Conservation (phyloP, 164 flowering plant species). For the Akebia trifoliata region DNA sequence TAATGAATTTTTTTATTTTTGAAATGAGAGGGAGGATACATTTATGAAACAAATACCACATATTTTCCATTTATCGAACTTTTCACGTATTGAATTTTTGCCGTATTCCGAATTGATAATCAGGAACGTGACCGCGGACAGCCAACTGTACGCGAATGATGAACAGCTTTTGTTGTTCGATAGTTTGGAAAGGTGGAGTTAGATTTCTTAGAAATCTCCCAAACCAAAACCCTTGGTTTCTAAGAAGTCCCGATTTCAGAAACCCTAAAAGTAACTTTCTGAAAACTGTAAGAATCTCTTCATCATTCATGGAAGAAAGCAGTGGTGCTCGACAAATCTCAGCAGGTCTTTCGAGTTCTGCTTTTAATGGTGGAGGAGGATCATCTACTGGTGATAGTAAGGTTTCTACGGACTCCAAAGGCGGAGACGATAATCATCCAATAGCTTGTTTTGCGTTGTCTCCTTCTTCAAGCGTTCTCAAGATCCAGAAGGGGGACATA, state of each 20-base stretch:
- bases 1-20: no score
- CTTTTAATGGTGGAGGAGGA: no score
- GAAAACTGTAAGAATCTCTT: not conserved
- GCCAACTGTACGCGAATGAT: no score
- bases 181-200: not conserved
- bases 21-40: no score
- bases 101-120: no score
- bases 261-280: not conserved
- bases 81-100: no score
- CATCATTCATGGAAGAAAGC: constrained; percentile 1
- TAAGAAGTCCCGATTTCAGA: not conserved
- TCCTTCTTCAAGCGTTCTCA: constrained; percentile 29
- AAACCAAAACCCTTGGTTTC: constrained; percentile 5
- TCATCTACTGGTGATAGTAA: not conserved
- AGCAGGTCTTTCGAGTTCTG: not conserved
- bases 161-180: not conserved
- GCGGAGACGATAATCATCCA: constrained; percentile 7
- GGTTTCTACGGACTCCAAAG: constrained; percentile 6
- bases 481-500: constrained; percentile 78
- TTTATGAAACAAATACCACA: no score
- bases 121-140: no score
- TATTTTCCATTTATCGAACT: no score
- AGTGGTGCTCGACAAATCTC: not conserved
- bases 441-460: constrained; percentile 15
- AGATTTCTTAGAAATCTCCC: not conserved